Evolutionary conservation across 108 stramenopile species (phyloP).

Genomic region (Pseudonitzschia delicatissima): DNA sequence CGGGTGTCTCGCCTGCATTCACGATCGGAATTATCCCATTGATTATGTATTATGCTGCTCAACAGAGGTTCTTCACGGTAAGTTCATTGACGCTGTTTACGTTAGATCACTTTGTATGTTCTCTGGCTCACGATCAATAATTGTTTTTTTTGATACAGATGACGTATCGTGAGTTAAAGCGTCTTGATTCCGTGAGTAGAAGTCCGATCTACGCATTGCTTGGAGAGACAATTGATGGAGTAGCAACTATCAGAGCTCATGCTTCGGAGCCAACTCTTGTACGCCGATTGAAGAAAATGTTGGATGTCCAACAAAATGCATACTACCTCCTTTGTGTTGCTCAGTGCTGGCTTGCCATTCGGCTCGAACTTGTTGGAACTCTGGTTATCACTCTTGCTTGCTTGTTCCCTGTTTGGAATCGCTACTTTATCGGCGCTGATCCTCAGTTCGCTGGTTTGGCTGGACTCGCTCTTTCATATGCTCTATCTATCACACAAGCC

Average conservation of each 20-base stretch:
- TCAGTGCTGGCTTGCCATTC: slow-evolving; percentile 89
- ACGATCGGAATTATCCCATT: slow-evolving; percentile 56
- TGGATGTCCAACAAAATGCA: slow-evolving; percentile 68
- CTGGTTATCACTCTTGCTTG: slow-evolving; percentile 49
- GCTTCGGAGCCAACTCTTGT: slow-evolving; percentile 66
- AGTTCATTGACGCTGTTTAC: slow-evolving; percentile 5
- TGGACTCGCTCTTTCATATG: slow-evolving; percentile 87
- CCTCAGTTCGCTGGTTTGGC: slow-evolving; percentile 76
- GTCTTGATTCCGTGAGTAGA: slow-evolving; percentile 80
- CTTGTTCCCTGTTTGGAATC: slow-evolving; percentile 67
- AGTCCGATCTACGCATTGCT: slow-evolving; percentile 92
- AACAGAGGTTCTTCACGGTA: slow-evolving; percentile 83
- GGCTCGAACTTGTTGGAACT: slow-evolving; percentile 70
- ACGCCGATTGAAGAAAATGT: slow-evolving; percentile 54
- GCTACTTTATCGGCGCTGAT: slow-evolving; percentile 29
- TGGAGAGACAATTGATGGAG: slow-evolving; percentile 90
- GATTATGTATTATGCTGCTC: slow-evolving; percentile 55
- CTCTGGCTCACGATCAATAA: not conserved
- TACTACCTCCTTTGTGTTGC: slow-evolving; percentile 19
- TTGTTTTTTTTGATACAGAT: slow-evolving; percentile 24
- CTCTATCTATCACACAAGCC: slow-evolving; percentile 79
- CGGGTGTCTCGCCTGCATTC: slow-evolving; percentile 60
- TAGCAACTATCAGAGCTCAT: slow-evolving; percentile 92
- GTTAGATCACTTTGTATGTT: not conserved
- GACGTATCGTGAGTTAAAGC: slow-evolving; percentile 89